Evolutionary conservation across 2,329 filamentous ascomycete species (phyloP), one percentile per base, ranked within the genome.

Genomic region (Colletotrichum caudatum): DNA sequence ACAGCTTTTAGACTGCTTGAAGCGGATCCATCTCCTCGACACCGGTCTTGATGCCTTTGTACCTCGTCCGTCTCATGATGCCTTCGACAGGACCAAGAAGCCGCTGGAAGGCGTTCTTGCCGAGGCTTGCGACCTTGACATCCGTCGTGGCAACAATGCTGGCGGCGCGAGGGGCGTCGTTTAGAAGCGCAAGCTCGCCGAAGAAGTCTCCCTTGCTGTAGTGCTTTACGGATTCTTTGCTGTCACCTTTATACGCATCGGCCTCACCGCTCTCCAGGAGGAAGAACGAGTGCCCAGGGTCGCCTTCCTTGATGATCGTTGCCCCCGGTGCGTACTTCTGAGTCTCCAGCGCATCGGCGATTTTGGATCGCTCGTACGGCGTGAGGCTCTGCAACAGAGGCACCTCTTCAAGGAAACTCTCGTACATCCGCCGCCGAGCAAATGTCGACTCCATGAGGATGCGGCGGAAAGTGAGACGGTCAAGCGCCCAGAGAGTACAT

Each of bases 401-500:
- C 2, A 98, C 96, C 80, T 97, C 94, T 80, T 97, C 95, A 29
- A 99, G 87, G 86, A 99, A 98, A 76, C 91, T 94, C 83, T 99
- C 96, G 82, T 98, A 98, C 91, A 98, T 95, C 78, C 95, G 93
- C 76, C 96, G 92, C 68, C 95, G 93, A 77, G 97, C 94, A 84
- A 98, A 98, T 4, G 96, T 97, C 50, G 94, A 97, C 83, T 98
- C 95, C 95, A 99, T 98, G 74, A 99, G 87, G 75, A 99, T 98
- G 73, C 96, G 93, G 76, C 96, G 94, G 88, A 99, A 99, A 12
- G 96, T 99, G 74, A 98, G 88, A 64, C 96, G 94, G 80, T 99
- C 96, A 62, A 99, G 87, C 26, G 94, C 94, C 96, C 96, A 99
- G 12, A 99, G 88, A 4, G 92, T 95, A 78, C 93, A 95, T 44